Conservation (phyloP, 2,329 filamentous ascomycete genomes). For the Phyllachora maydis region DNA sequence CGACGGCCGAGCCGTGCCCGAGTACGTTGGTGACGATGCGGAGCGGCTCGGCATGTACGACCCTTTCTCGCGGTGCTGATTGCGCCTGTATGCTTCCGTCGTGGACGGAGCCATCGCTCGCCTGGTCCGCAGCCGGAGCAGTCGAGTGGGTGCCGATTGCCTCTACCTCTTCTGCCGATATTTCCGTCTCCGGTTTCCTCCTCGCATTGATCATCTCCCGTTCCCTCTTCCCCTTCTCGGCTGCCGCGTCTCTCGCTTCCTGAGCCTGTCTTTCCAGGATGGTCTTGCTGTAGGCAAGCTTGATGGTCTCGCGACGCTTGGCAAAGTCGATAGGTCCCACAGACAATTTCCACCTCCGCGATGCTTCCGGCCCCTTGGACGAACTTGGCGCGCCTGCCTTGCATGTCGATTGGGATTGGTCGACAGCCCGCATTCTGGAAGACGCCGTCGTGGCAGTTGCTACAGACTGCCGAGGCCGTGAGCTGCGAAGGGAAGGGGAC, state of each 20-base stretch:
- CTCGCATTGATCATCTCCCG: slow-evolving; percentile 6
- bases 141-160: too few relatives aligned
- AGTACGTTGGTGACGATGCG: slow-evolving; percentile 3
- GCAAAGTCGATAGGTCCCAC: slow-evolving; percentile 70
- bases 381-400: slow-evolving; percentile 10
- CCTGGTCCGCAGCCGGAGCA: too few relatives aligned
- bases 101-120: too few relatives aligned
- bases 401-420: slow-evolving; percentile 27
- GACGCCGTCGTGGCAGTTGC: slow-evolving; percentile 53
- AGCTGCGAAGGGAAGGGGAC: slow-evolving; percentile 64
- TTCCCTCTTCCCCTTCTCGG: slow-evolving; percentile 30
- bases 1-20: slow-evolving; percentile 2
- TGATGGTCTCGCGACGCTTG: slow-evolving; percentile 60
- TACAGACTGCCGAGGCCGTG: slow-evolving; percentile 60
- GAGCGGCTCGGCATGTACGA: slow-evolving; percentile 3
- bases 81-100: too few relatives aligned
- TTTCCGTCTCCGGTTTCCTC: slow-evolving; percentile 1
- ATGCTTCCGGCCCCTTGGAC: slow-evolving; percentile 3
- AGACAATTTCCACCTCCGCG: slow-evolving; percentile 27
- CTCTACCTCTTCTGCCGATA: background rate
- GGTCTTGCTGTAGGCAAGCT: slow-evolving; percentile 70
- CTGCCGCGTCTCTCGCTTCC: slow-evolving; percentile 30
- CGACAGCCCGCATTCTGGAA: slow-evolving; percentile 43
- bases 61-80: background rate
- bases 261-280: slow-evolving; percentile 50